A percentile compares a stretch with the other conserved stretches of the same genome.
These are phyloP conservation scores for Coffea canephora DNA, from an alignment of 257 asterid genomes.

Conservation along the genomic window DNA sequence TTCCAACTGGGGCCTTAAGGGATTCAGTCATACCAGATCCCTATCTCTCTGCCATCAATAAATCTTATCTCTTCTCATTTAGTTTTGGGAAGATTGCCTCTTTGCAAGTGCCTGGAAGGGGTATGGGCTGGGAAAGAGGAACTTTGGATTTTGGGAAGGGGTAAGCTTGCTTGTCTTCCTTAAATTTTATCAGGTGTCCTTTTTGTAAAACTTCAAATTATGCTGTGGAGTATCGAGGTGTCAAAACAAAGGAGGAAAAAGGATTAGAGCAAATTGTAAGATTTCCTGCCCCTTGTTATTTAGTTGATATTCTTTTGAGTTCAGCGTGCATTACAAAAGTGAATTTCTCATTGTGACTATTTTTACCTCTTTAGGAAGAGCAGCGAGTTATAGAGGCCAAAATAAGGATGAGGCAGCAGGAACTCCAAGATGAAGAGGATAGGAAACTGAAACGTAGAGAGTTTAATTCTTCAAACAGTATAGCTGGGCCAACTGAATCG, in stretches of 20 bases:
- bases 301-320: background rate
- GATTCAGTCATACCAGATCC: background rate
- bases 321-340: background rate
- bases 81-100: background rate
- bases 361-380: constrained; percentile 61
- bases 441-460: constrained; percentile 60
- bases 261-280: constrained; percentile 92
- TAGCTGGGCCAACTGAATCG: constrained; percentile 50
- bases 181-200: constrained; percentile 69
- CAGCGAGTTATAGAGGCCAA: constrained; percentile 97
- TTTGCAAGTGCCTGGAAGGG: background rate
- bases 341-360: constrained; percentile 14
- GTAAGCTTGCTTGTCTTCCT: constrained; percentile 27
- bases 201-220: constrained; percentile 88
- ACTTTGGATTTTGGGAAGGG: background rate
- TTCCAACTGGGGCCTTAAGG: background rate
- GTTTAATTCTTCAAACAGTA: constrained; percentile 53
- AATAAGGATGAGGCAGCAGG: constrained; percentile 95
- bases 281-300: constrained; percentile 1
- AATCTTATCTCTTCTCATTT: background rate
- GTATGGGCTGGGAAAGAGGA: background rate
- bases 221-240: constrained; percentile 97
- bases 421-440: constrained; percentile 87
- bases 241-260: constrained; percentile 89
- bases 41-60: background rate